These are phyloP conservation scores for Cryphonectria nitschkei DNA, from an alignment of 2,329 filamentous ascomycete genomes.

Conservation along the genomic window DNA sequence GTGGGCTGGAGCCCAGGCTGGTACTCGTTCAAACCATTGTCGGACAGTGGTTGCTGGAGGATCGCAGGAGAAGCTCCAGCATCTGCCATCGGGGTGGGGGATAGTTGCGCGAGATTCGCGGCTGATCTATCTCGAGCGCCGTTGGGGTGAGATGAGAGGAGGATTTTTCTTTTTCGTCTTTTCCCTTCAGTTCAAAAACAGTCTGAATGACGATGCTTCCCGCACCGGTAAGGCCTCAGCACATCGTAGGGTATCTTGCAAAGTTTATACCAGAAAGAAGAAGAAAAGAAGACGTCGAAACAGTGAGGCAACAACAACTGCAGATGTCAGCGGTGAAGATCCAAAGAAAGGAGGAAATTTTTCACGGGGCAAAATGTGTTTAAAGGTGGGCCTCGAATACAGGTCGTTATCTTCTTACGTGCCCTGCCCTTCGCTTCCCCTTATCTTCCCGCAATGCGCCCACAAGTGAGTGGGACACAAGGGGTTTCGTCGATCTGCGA, in stretches of 20 bases:
- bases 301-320: not conserved
- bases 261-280: not conserved
- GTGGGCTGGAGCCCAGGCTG: conserved; percentile 24
- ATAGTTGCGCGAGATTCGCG: conserved; percentile 19
- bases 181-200: not conserved
- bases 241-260: conserved; percentile 23
- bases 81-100: conserved; percentile 28
- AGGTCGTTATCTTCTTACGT: conserved; percentile 21
- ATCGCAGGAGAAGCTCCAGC: conserved; percentile 18
- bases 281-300: not conserved
- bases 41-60: conserved; percentile 24
- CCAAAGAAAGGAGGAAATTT: conserved; percentile 23
- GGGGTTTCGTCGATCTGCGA: not conserved
- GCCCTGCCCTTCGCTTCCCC: conserved; percentile 4
- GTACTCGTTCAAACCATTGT: conserved; percentile 21
- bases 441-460: conserved; percentile 1
- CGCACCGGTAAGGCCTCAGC: conserved; percentile 29
- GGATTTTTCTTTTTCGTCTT: not conserved
- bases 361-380: conserved; percentile 18
- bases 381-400: conserved; percentile 17
- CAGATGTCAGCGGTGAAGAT: conserved; percentile 13
- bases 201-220: conserved; percentile 26
- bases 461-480: not conserved
- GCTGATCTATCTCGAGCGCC: conserved; percentile 8
- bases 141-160: not conserved